Percentiles rank a stretch among this genome's conserved stretches.
Evolutionary conservation across 768 basidiomycete species (phyloP).

Genomic region (Clathrus columnatus): DNA sequence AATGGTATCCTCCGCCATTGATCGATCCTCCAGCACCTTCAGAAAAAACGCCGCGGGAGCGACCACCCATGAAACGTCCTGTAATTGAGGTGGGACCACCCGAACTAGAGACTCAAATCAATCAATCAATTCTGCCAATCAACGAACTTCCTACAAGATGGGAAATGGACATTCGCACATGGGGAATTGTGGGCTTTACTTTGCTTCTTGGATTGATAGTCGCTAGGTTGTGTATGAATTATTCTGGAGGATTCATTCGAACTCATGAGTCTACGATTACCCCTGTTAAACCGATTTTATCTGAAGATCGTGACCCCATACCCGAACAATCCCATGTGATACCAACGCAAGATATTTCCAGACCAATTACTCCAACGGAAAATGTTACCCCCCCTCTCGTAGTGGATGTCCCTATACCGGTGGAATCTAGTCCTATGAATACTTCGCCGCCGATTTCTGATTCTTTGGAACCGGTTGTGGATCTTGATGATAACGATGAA

Average conservation of each 20-base stretch:
- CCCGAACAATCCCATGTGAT: background rate
- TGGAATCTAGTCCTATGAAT: background rate
- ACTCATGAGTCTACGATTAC: background rate
- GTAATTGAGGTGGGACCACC: background rate
- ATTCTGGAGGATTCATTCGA: background rate
- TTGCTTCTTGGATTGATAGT: background rate
- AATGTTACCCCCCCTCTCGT: background rate
- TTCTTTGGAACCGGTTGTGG: background rate
- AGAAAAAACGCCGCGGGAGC: background rate
- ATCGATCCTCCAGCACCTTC: slow-evolving; percentile 1
- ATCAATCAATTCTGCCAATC: background rate
- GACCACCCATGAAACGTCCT: background rate
- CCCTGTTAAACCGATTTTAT: background rate
- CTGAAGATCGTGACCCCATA: background rate
- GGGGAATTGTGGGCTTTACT: background rate
- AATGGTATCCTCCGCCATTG: slow-evolving; percentile 6
- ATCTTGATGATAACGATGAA: slow-evolving; percentile 42
- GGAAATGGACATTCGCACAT: background rate
- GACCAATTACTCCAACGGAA: background rate
- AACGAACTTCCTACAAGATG: background rate
- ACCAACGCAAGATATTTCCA: no score
- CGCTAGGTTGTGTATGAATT: background rate
- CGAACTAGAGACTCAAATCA: background rate
- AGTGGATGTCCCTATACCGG: background rate
- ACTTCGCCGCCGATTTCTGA: background rate